Evolutionary conservation across 1,139 yeast genomes (phyloP).

Genomic region (Meyerozyma sp.): DNA sequence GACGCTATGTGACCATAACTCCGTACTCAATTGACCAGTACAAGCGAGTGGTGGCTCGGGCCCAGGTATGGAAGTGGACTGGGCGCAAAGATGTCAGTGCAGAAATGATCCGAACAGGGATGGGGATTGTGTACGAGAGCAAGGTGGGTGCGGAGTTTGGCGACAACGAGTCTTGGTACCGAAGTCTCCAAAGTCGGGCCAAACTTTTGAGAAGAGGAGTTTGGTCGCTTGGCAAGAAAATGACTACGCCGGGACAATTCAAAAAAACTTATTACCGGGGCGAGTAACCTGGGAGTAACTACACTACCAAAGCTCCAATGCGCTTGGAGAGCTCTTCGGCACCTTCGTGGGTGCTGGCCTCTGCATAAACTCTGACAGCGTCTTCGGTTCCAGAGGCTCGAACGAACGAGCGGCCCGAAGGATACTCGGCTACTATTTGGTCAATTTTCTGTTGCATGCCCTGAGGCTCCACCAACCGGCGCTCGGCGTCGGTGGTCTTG

Average conservation of each 20-base stretch:
- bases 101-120: conserved; percentile 78
- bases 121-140: conserved; percentile 86
- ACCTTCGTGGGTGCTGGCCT: conserved; percentile 50
- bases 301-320: conserved; percentile 29
- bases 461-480: conserved; percentile 67
- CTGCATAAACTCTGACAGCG: conserved; percentile 94
- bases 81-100: conserved; percentile 78
- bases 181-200: conserved; percentile 56
- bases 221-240: conserved; percentile 52
- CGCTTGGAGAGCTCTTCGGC: conserved; percentile 27
- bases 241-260: conserved; percentile 80
- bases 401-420: conserved; percentile 80
- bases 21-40: conserved; percentile 87
- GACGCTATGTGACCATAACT: conserved; percentile 62
- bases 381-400: conserved; percentile 98
- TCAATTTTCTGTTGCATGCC: conserved; percentile 79
- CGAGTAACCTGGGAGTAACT: conserved; percentile 4
- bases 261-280: conserved; percentile 33
- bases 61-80: conserved; percentile 65
- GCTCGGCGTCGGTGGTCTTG: conserved; percentile 86
- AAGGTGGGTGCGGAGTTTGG: conserved; percentile 82
- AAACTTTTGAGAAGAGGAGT: conserved; percentile 56
- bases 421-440: conserved; percentile 49
- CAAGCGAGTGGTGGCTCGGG: conserved; percentile 81
- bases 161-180: conserved; percentile 58